Base-by-base conservation (phyloP, 1,284 basidiomycete species). In the Cryptococcus sp. region DNA sequence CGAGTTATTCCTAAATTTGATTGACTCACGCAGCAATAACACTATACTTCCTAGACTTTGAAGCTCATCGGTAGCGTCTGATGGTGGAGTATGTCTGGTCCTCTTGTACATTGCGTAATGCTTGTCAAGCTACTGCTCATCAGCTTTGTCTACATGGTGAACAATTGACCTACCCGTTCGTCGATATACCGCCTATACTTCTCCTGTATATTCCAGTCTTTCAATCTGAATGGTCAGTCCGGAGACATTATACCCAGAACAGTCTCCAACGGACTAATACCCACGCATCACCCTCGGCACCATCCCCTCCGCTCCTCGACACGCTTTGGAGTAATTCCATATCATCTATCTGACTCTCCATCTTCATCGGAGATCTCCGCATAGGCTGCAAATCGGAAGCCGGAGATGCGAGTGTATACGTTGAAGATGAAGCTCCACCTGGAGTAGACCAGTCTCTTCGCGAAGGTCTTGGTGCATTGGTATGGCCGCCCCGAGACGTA, bases 251-350 rank as follows among this genome's bases (percentile, higher is more conserved):
- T 42, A 32, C 23, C 7, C 5, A 47, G 15, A 14, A 13, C 30
- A 31, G 30, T 5, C 8, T 11, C 34, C 4, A 13, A 31, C 3
- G 30, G 3, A 32, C 30, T 37, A 10, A 14, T 10, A 68, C 72
- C 53, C 57, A 74, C 65, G 70, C 69, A 65, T 77, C 75, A 46
- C 74, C 74, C 48, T 71, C 69, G 1, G 62, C 68, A 0, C 70
- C 75, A 46, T 70, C 65, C 0, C 75, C 75, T 11, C 75, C 75
- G 33, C 64, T 67, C 13, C 73, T 54, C 7, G 65, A 66, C 2
- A 76, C 71, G 46, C 59, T 63, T 35, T 71, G 71, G 3, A 73
- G 60, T 57, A 70, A 41, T 49, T 72, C 71, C 68, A 72, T 72
- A 50, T 70, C 66, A 42, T 60, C 55, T 11, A 53, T 49, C 5